Base-by-base conservation (phyloP, 345 rosid genomes). In the Reutealis trisperma region DNA sequence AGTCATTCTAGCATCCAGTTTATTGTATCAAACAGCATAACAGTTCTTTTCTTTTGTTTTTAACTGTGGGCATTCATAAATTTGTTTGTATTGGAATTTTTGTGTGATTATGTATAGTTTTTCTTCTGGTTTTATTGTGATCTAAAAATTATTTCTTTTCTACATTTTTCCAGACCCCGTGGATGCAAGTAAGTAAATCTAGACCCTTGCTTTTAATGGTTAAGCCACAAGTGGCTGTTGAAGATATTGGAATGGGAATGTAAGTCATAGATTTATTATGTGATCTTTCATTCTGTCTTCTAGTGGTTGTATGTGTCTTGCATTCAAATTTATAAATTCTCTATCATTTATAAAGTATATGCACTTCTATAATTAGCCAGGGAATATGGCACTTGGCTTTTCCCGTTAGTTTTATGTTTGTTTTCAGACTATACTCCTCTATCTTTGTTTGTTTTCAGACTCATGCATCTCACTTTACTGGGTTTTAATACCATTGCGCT, bases 141-240 rank as follows among this genome's bases (percentile, higher is more conserved):
- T 65, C 30, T 37, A 27, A 44, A 41, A 44, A 44, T 45, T 11
- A 21, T 67, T 21, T 67, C 15, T 44, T 32, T 67, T 67, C 70
- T 41, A 21, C 42, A 42, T 42, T 66, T 14, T 67, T 22, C 30
- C 0, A 78, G 80, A 75, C 80, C 5, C 85, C 85, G 21, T 82
- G 85, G 85, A 82, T 75, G 82, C 79, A 82, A 74, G 82, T 78
- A 58, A 82, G 82, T 75, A 78, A 70, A 70, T 78, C 82, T 63
- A 70, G 85, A 54, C 55, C 66, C 4, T 65, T 82, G 79, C 76
- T 82, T 34, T 58, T 78, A 52, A 75, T 66, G 85, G 85, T 82
- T 64, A 78, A 75, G 41, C 76, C 81, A 22, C 32, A 64, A 1
- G 70, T 75, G 60, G 78, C 78, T 54, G 52, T 78, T 32, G 73